Evolutionary conservation across 2,329 filamentous ascomycete genomes (phyloP).

Genomic region (Davidsoniella australis): DNA sequence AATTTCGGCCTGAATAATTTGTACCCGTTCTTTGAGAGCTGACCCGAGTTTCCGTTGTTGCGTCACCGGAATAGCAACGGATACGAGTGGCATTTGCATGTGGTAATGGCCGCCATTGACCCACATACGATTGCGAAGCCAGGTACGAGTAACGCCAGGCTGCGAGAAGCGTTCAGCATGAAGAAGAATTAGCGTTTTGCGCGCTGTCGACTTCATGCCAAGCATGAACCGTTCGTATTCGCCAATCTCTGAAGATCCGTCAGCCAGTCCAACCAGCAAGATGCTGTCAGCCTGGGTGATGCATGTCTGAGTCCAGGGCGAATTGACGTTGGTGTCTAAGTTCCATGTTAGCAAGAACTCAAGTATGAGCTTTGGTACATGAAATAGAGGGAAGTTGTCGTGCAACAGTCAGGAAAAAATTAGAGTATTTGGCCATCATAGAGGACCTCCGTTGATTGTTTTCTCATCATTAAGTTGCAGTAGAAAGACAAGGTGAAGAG

Average conservation of each 20-base stretch:
- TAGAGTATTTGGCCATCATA: slow-evolving; percentile 42
- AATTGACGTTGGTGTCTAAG: slow-evolving; percentile 82
- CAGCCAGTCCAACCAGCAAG: slow-evolving; percentile 75
- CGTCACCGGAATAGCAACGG: slow-evolving; percentile 8
- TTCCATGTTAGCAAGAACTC: slow-evolving; percentile 6
- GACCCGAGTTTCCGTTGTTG: slow-evolving; percentile 59
- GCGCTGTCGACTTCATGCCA: slow-evolving; percentile 90
- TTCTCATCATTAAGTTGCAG: slow-evolving; percentile 32
- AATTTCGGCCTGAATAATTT: slow-evolving; percentile 89
- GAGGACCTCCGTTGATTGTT: slow-evolving; percentile 29
- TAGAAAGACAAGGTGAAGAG: not conserved
- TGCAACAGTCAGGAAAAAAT: slow-evolving; percentile 44
- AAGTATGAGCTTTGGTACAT: slow-evolving; percentile 15
- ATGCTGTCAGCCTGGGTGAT: slow-evolving; percentile 96
- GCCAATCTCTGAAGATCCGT: slow-evolving; percentile 75
- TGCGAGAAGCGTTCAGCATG: slow-evolving; percentile 78
- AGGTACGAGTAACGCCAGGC: slow-evolving; percentile 70
- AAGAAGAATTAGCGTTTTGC: slow-evolving; percentile 79
- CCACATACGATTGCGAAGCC: slow-evolving; percentile 88
- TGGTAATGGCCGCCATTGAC: slow-evolving; percentile 97
- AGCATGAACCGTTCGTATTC: slow-evolving; percentile 94
- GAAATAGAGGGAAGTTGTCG: slow-evolving; percentile 8
- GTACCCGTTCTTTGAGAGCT: slow-evolving; percentile 78
- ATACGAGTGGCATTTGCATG: slow-evolving; percentile 55
- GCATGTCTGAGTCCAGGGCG: slow-evolving; percentile 96